Percentiles rank a stretch among this genome's conserved stretches.
Evolutionary conservation across 441 rosid genomes (phyloP).

Genomic region (Erysimum pusillum): DNA sequence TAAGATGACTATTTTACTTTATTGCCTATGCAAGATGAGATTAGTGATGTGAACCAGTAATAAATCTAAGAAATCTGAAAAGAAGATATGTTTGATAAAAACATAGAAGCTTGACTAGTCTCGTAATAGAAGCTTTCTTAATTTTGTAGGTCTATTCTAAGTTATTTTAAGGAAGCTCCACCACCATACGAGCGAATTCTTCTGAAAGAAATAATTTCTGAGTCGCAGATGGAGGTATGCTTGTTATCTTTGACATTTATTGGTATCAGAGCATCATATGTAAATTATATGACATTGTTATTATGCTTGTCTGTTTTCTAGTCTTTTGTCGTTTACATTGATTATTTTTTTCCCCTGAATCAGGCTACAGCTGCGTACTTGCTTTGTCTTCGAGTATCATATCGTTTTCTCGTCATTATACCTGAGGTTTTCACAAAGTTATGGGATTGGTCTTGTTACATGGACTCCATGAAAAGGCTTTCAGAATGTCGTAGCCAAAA

Average conservation of each 20-base stretch:
- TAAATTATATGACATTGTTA: neutral
- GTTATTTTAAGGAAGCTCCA: constrained; percentile 82
- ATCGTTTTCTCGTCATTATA: constrained; percentile 69
- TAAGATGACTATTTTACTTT: constrained; percentile 40
- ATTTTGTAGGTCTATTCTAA: constrained; percentile 70
- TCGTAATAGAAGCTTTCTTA: constrained; percentile 26
- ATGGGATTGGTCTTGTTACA: constrained; percentile 97
- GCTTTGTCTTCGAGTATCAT: constrained; percentile 67
- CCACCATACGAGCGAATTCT: constrained; percentile 83
- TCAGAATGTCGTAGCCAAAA: constrained; percentile 37
- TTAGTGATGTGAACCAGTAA: constrained; percentile 1
- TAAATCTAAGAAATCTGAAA: neutral
- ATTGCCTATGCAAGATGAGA: constrained; percentile 6
- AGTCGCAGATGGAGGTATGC: constrained; percentile 60
- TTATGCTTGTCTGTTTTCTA: neutral
- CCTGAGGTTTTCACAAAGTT: constrained; percentile 74
- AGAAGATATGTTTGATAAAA: neutral
- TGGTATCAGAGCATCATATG: constrained; percentile 11
- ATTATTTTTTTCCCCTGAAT: constrained; percentile 23
- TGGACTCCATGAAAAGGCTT: constrained; percentile 64
- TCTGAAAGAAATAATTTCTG: constrained; percentile 44
- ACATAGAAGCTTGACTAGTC: constrained; percentile 12
- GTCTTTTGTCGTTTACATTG: constrained; percentile 19
- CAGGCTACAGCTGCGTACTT: constrained; percentile 63
- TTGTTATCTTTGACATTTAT: constrained; percentile 33